A percentile compares a stretch with the other conserved stretches of the same genome.
These are phyloP conservation scores for Solanum sejunctum DNA, from an alignment of 257 asterid genomes.

Conservation along the genomic window DNA sequence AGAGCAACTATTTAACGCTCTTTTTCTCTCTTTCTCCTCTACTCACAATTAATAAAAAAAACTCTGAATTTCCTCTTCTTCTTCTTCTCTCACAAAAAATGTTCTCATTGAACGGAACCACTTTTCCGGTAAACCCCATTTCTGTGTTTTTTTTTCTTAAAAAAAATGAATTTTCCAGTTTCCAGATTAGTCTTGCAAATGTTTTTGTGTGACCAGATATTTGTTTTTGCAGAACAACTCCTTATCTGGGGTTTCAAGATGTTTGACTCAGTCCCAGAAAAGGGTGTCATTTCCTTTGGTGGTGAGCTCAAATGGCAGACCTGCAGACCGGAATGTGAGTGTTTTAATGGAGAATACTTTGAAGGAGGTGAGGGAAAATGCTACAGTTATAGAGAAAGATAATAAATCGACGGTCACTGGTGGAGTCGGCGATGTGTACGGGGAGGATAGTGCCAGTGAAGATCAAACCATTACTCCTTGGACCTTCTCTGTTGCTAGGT, in stretches of 20 bases:
- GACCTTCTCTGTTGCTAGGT: conserved; percentile 71
- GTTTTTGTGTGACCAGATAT: neutral
- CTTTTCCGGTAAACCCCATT: conserved; percentile 40
- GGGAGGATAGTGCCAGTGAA: conserved; percentile 79
- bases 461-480: conserved; percentile 64
- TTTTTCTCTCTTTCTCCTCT: neutral
- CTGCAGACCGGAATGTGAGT: conserved; percentile 50
- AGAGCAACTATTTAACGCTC: neutral
- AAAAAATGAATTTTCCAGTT: neutral
- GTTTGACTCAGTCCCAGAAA: conserved; percentile 37
- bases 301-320: conserved; percentile 56
- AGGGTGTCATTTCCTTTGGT: conserved; percentile 29
- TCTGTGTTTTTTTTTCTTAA: neutral
- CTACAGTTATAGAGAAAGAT: conserved; percentile 12
- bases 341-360: conserved; percentile 35
- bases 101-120: conserved; percentile 58
- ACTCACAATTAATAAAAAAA: neutral
- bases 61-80: neutral
- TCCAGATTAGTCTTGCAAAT: neutral
- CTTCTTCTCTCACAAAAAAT: conserved; percentile 28
- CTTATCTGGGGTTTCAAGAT: conserved; percentile 44
- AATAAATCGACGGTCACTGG: conserved; percentile 38
- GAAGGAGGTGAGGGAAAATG: conserved; percentile 30
- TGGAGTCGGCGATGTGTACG: conserved; percentile 66
- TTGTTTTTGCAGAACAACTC: conserved; percentile 40